Percentiles rank a stretch among this genome's conserved stretches.
Evolutionary conservation across 192 early-diverging fungal genomes (phyloP).

Genomic region (Coemansia sp.): DNA sequence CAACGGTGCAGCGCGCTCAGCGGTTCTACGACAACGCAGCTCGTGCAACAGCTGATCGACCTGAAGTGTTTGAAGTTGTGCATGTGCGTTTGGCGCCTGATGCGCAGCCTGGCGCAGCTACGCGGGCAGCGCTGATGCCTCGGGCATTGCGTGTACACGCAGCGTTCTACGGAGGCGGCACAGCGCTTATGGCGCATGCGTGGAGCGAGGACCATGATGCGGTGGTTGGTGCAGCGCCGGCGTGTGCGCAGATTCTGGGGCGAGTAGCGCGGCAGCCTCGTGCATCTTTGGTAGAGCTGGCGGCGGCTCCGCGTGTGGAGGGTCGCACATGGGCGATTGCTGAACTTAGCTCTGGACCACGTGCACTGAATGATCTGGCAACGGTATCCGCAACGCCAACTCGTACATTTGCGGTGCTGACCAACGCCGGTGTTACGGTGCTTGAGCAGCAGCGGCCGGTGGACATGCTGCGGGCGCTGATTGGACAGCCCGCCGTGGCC

Average conservation of each 20-base stretch:
- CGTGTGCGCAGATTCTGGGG: constrained; percentile 60
- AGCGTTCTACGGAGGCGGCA: constrained; percentile 65
- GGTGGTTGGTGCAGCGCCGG: constrained; percentile 61
- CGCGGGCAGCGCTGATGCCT: not conserved
- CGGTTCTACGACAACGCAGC: constrained; percentile 24
- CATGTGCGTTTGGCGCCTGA: constrained; percentile 72
- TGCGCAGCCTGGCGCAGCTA: constrained; percentile 8
- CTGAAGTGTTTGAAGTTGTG: constrained; percentile 61
- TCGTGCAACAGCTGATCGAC: constrained; percentile 24
- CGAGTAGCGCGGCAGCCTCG: constrained; percentile 32
- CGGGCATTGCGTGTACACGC: constrained; percentile 58
- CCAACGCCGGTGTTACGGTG: constrained; percentile 69
- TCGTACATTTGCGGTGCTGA: constrained; percentile 70
- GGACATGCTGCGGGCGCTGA: constrained; percentile 66
- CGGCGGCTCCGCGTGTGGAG: constrained; percentile 58
- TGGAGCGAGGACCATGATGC: constrained; percentile 70
- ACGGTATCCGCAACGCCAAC: constrained; percentile 58
- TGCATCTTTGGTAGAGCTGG: constrained; percentile 52
- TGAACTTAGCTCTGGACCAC: constrained; percentile 47
- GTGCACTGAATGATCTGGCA: constrained; percentile 64
- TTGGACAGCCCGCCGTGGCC: constrained; percentile 50
- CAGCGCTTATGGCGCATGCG: constrained; percentile 65
- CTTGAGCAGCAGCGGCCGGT: constrained; percentile 75
- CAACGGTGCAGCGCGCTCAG: constrained; percentile 50
- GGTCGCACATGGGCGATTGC: constrained; percentile 84